Evolutionary conservation across 768 basidiomycete species (phyloP).

Genomic region (Suillus occidentalis): DNA sequence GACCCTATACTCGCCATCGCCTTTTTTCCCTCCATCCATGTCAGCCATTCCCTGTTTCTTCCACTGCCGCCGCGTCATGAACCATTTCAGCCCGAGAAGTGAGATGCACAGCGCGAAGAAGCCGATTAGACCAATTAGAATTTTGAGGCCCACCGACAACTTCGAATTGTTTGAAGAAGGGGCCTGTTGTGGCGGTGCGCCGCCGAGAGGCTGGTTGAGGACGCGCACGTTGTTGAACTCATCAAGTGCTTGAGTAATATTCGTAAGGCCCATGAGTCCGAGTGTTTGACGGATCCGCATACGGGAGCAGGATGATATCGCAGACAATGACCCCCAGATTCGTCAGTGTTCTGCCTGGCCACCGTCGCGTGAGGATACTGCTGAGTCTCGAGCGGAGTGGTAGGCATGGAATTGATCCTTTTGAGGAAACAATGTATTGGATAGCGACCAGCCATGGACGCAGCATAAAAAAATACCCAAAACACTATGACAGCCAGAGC

Average conservation of each 20-base stretch:
- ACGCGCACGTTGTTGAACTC: conserved; percentile 75
- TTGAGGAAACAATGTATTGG: too few species aligned
- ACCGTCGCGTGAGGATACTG: too few species aligned
- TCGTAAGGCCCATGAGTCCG: conserved; percentile 64
- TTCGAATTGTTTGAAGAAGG: conserved; percentile 27
- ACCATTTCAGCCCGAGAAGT: conserved; percentile 58
- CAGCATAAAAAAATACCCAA: too few species aligned
- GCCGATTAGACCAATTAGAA: conserved; percentile 57
- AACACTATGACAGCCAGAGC: too few species aligned
- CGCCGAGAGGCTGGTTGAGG: conserved; percentile 54
- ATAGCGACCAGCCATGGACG: too few species aligned
- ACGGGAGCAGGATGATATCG: too few species aligned
- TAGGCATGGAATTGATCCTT: too few species aligned
- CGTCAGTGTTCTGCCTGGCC: too few species aligned
- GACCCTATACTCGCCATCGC: conserved; percentile 12
- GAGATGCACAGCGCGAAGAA: conserved; percentile 57
- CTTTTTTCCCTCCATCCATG: conserved; percentile 15
- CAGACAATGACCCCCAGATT: too few species aligned
- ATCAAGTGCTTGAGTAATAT: conserved; percentile 56
- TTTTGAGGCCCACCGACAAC: conserved; percentile 59
- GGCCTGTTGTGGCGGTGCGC: conserved; percentile 14
- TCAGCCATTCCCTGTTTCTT: conserved; percentile 18
- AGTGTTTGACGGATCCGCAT: conserved; percentile 45
- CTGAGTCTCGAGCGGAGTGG: too few species aligned
- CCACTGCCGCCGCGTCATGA: conserved; percentile 42